Percentiles rank a stretch among this genome's conserved stretches.
Conservation (phyloP, 306 rosid genomes). For the Trichosanthes cucumerina region DNA sequence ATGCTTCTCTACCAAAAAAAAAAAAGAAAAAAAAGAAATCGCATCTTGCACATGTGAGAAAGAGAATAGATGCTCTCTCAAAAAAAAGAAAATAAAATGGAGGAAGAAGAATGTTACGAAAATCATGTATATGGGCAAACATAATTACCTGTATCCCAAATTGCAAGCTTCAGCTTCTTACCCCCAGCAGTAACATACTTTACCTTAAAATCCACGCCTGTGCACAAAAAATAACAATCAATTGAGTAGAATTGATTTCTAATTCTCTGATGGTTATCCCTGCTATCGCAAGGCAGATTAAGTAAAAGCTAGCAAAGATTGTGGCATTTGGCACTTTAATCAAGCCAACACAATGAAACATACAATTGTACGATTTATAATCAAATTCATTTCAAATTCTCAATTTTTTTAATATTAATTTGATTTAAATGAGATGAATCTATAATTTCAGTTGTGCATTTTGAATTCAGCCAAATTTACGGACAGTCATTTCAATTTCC, state of each 20-base stretch:
- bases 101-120: not conserved
- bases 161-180: slow-evolving; percentile 80
- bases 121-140: not conserved
- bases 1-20: not conserved
- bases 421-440: not conserved
- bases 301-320: not conserved
- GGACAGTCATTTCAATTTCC: not conserved
- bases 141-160: slow-evolving; percentile 83
- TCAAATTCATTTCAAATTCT: not conserved
- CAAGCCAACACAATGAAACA: not conserved
- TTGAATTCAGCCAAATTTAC: not conserved
- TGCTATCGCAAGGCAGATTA: not conserved
- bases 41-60: not conserved
- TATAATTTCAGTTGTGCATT: not conserved
- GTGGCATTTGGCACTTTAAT: not conserved
- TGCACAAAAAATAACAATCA: not conserved
- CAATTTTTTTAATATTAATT: not conserved
- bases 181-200: slow-evolving; percentile 51
- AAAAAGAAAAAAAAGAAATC: no score
- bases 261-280: not conserved
- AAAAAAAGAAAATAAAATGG: not conserved
- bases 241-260: not conserved
- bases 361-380: not conserved
- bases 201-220: slow-evolving; percentile 87
- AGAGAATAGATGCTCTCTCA: not conserved